Conservation (phyloP, 169 alveolate genomes). For the Eimeria necatrix region DNA sequence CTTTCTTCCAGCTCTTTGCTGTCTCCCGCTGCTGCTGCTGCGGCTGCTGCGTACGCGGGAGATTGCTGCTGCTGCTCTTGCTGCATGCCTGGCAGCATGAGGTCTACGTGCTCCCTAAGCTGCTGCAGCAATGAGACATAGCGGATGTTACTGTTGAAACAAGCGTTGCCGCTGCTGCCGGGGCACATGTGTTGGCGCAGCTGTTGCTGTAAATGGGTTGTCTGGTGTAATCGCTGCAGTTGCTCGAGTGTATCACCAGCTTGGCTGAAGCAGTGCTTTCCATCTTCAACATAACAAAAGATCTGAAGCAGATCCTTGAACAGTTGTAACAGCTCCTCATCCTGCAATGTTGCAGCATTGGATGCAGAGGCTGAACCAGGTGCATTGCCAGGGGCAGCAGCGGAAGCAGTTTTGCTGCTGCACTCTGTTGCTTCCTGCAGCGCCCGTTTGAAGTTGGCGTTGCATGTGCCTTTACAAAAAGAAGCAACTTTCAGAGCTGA, state of each 20-base stretch:
- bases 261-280: slow-evolving; percentile 74
- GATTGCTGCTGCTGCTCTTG: neutral
- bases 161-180: slow-evolving; percentile 71
- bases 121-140: slow-evolving; percentile 58
- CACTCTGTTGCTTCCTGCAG: slow-evolving; percentile 39
- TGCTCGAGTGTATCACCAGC: slow-evolving; percentile 46
- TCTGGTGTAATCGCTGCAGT: slow-evolving; percentile 65
- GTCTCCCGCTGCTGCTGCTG: neutral
- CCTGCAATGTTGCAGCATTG: slow-evolving; percentile 12
- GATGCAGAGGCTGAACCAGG: neutral
- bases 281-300: slow-evolving; percentile 49
- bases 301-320: slow-evolving; percentile 36
- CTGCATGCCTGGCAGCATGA: slow-evolving; percentile 62
- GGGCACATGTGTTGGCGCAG: slow-evolving; percentile 51
- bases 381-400: slow-evolving; percentile 1
- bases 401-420: slow-evolving; percentile 63
- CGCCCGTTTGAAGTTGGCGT: slow-evolving; percentile 16
- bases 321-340: slow-evolving; percentile 6
- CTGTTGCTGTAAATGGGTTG: slow-evolving; percentile 29
- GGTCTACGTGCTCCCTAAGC: slow-evolving; percentile 60
- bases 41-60: slow-evolving; percentile 5
- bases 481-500: slow-evolving; percentile 73
- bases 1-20: neutral
- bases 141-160: slow-evolving; percentile 69
- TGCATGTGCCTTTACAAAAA: slow-evolving; percentile 67